Conservation (phyloP, 495 filamentous ascomycete genomes). For the Amniculicola lignicola region DNA sequence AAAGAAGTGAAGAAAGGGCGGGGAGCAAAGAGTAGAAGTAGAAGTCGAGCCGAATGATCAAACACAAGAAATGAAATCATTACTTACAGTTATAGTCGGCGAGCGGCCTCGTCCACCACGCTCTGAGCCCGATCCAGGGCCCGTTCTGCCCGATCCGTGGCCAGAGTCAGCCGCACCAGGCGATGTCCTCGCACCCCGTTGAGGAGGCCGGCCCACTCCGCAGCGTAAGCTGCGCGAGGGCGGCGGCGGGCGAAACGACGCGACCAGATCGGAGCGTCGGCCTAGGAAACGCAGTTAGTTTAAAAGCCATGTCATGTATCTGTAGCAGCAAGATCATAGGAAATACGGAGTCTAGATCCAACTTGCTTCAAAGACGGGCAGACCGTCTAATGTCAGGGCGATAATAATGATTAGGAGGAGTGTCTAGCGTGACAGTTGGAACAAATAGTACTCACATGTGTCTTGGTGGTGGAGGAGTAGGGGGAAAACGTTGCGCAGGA, state of each 20-base stretch:
- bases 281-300: constrained; percentile 5
- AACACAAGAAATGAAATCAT: constrained; percentile 12
- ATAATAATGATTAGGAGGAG: too few relatives aligned
- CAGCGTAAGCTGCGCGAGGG: neutral
- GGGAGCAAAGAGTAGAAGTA: constrained; percentile 10
- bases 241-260: neutral
- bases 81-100: constrained; percentile 9
- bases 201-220: neutral
- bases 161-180: neutral
- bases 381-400: too few relatives aligned
- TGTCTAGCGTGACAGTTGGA: too few relatives aligned
- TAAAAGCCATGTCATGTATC: constrained; percentile 3
- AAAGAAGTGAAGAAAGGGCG: constrained; percentile 9
- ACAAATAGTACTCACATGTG: too few relatives aligned
- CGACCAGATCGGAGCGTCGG: constrained; percentile 2
- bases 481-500: too few relatives aligned
- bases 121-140: constrained; percentile 9
- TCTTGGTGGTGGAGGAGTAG: too few relatives aligned
- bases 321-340: constrained; percentile 4
- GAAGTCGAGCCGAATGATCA: constrained; percentile 10
- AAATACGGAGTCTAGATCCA: neutral
- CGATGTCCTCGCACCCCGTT: constrained; percentile 3
- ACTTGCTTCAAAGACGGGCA: too few relatives aligned
- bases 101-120: constrained; percentile 7
- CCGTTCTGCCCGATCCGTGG: neutral